Conservation (phyloP, 225 moss, liverwort and hornwort species). For the Bryum argenteum region DNA sequence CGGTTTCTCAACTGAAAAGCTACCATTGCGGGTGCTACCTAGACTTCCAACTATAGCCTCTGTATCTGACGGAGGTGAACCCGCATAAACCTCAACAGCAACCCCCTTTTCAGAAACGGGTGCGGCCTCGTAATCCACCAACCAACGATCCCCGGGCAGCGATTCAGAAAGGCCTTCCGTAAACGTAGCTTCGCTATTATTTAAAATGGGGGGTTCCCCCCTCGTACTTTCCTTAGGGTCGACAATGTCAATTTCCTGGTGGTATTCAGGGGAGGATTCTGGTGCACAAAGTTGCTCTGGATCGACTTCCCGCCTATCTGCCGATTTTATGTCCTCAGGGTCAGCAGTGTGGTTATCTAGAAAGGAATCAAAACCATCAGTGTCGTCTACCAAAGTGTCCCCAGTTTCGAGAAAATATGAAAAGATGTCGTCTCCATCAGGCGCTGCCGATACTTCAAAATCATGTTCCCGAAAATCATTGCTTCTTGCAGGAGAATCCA, state of each 20-base stretch:
- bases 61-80: constrained; percentile 10
- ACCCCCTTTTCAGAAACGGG: constrained; percentile 11
- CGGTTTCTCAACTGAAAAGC: constrained; percentile 14
- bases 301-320: constrained; percentile 16
- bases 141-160: constrained; percentile 18
- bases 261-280: constrained; percentile 3
- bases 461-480: constrained; percentile 3
- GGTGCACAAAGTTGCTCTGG: constrained; percentile 20
- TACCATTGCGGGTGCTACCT: neutral
- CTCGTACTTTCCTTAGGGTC: constrained; percentile 24
- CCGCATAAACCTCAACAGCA: constrained; percentile 8
- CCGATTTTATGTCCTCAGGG: constrained; percentile 24
- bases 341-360: constrained; percentile 21
- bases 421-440: constrained; percentile 29
- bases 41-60: constrained; percentile 20
- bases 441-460: constrained; percentile 13
- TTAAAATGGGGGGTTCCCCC: constrained; percentile 10
- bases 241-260: constrained; percentile 7
- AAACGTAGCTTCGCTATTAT: constrained; percentile 23
- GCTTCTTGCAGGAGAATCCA: constrained; percentile 15
- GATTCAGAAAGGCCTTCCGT: constrained; percentile 12
- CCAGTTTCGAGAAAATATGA: constrained; percentile 25
- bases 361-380: constrained; percentile 28
- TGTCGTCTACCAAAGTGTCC: constrained; percentile 30
- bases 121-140: constrained; percentile 19